Evolutionary conservation across 1,139 yeast species (phyloP).

Genomic region (Suhomyces taliae): DNA sequence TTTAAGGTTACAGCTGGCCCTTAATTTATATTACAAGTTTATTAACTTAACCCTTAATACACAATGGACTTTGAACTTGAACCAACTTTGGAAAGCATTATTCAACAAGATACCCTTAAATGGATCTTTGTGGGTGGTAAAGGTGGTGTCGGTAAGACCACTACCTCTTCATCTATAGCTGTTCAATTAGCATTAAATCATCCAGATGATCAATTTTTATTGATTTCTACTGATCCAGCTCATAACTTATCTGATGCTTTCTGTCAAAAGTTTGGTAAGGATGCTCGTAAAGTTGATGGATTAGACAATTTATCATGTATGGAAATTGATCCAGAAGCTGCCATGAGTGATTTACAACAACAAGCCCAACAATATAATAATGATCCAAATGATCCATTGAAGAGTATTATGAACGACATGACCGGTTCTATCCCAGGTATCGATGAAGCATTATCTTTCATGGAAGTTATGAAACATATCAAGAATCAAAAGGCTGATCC

Average conservation of each 20-base stretch:
- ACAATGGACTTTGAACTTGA: conserved; percentile 53
- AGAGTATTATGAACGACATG: conserved; percentile 81
- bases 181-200: conserved; percentile 83
- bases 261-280: conserved; percentile 96
- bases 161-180: conserved; percentile 93
- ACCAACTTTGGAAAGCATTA: conserved; percentile 66
- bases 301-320: conserved; percentile 85
- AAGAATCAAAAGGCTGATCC: conserved; percentile 60
- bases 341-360: conserved; percentile 83
- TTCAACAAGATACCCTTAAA: conserved; percentile 69
- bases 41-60: not conserved
- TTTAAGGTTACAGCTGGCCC: no score
- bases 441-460: conserved; percentile 95
- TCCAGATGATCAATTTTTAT: conserved; percentile 75
- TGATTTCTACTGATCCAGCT: conserved; percentile 97
- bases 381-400: conserved; percentile 62
- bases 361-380: conserved; percentile 56
- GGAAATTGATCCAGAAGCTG: conserved; percentile 97
- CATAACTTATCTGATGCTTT: conserved; percentile 96
- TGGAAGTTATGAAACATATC: conserved; percentile 96
- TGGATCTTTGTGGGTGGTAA: conserved; percentile 99
- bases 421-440: conserved; percentile 97
- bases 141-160: conserved; percentile 99
- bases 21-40: no score
- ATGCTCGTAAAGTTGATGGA: conserved; percentile 91